These are phyloP conservation scores for Cutaneotrichosporon dermatis DNA, from an alignment of 1,284 basidiomycete genomes.

Conservation along the genomic window DNA sequence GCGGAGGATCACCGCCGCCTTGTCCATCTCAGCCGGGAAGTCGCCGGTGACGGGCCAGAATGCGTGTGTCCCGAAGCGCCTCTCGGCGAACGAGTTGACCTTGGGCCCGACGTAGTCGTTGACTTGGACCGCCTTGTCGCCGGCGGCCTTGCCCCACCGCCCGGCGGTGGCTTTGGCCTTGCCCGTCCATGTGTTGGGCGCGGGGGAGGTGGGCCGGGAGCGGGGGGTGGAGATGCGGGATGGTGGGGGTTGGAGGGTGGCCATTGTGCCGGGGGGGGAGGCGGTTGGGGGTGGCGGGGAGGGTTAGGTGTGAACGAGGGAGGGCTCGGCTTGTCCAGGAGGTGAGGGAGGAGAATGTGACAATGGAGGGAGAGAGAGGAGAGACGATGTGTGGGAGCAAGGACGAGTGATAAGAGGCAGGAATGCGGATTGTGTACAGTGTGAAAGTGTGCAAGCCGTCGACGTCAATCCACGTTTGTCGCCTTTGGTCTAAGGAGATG, in stretches of 20 bases:
- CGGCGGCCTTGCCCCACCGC: conserved; percentile 39
- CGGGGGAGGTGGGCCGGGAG: conserved; percentile 13
- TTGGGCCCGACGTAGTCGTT: conserved; percentile 42
- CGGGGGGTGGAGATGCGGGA: neutral
- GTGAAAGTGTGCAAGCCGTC: no score
- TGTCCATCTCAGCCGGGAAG: conserved; percentile 53
- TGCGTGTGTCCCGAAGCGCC: conserved; percentile 50
- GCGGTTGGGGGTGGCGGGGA: neutral
- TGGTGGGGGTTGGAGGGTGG: neutral
- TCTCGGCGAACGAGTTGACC: conserved; percentile 44
- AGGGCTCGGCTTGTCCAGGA: no score
- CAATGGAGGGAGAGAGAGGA: no score
- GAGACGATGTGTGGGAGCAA: no score
- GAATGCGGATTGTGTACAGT: no score
- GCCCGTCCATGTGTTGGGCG: conserved; percentile 24
- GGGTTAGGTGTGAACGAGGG: no score
- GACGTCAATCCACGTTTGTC: no score
- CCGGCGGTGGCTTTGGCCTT: conserved; percentile 31
- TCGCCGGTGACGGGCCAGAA: conserved; percentile 56
- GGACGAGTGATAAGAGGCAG: no score
- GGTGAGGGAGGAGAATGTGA: no score
- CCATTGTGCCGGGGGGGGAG: neutral
- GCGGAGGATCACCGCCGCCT: conserved; percentile 53
- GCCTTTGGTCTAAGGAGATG: no score
- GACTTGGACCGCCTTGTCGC: conserved; percentile 33